These are phyloP conservation scores for Phytopythium boreale DNA, from an alignment of 352 stramenopile species.

Conservation along the genomic window DNA sequence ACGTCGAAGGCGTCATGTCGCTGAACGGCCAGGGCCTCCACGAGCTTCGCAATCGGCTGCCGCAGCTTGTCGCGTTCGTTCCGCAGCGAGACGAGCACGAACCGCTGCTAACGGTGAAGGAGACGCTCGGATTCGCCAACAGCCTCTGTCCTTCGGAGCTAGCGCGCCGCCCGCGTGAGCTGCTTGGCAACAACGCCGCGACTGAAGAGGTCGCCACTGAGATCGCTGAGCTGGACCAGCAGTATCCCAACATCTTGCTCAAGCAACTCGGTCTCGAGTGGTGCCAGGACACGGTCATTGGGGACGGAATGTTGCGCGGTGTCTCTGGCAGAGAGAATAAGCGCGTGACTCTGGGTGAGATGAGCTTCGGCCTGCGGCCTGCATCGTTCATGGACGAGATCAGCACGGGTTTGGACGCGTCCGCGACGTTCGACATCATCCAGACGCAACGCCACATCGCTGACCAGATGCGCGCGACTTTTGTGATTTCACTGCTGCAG, in stretches of 20 bases:
- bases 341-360: constrained; percentile 85
- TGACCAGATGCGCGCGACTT: constrained; percentile 30
- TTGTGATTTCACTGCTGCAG: constrained; percentile 46
- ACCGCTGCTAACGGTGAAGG: constrained; percentile 20
- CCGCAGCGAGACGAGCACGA: constrained; percentile 17
- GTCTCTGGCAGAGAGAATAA: constrained; percentile 90
- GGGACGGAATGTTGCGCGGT: constrained; percentile 18
- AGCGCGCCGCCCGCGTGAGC: not conserved
- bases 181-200: not conserved
- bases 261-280: constrained; percentile 29
- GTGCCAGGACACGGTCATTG: constrained; percentile 8
- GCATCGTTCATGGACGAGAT: constrained; percentile 72
- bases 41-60: constrained; percentile 3
- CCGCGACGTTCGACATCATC: constrained; percentile 50
- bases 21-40: constrained; percentile 13
- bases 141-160: not conserved
- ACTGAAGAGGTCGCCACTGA: not conserved
- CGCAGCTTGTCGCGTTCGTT: constrained; percentile 20
- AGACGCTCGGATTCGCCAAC: constrained; percentile 20
- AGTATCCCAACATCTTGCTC: not conserved
- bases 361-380: constrained; percentile 59
- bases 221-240: not conserved
- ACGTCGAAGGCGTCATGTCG: constrained; percentile 10
- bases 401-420: constrained; percentile 55
- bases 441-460: constrained; percentile 27